Evolutionary conservation across 345 rosid genomes (phyloP).

Genomic region (Populus nigra): DNA sequence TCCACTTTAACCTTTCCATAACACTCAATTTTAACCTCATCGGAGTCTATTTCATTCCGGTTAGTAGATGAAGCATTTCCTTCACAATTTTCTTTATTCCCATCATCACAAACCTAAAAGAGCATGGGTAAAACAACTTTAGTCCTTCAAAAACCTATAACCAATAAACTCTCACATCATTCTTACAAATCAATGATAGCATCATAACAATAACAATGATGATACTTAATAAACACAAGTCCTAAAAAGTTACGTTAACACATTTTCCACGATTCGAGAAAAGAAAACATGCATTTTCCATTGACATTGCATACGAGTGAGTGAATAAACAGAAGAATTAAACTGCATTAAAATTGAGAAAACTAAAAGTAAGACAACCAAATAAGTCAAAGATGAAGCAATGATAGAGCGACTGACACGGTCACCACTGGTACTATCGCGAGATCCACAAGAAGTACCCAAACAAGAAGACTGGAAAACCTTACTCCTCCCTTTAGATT

Average conservation of each 20-base stretch:
- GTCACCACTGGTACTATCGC: slow-evolving; percentile 26
- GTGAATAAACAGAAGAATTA: background rate
- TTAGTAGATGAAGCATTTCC: slow-evolving; percentile 31
- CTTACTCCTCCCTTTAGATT: slow-evolving; percentile 43
- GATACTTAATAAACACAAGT: background rate
- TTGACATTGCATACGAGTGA: background rate
- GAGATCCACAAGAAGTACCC: slow-evolving; percentile 61
- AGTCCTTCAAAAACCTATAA: background rate
- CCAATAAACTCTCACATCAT: background rate
- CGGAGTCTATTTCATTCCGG: slow-evolving; percentile 23
- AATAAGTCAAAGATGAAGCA: background rate
- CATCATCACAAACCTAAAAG: slow-evolving; percentile 39
- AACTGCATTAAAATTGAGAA: background rate
- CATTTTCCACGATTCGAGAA: background rate
- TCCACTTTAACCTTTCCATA: slow-evolving; percentile 41
- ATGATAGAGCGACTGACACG: slow-evolving; percentile 36
- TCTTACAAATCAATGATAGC: background rate
- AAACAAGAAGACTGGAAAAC: slow-evolving; percentile 70
- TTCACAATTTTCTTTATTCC: slow-evolving; percentile 35
- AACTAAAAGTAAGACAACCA: background rate
- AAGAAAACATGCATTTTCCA: background rate
- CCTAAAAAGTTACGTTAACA: background rate
- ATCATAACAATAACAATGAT: background rate
- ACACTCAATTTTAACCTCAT: slow-evolving; percentile 41
- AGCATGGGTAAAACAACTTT: background rate